phyloP scores from a whole-genome alignment of 78 protist species.

The Emiliania huxleyi region DNA sequence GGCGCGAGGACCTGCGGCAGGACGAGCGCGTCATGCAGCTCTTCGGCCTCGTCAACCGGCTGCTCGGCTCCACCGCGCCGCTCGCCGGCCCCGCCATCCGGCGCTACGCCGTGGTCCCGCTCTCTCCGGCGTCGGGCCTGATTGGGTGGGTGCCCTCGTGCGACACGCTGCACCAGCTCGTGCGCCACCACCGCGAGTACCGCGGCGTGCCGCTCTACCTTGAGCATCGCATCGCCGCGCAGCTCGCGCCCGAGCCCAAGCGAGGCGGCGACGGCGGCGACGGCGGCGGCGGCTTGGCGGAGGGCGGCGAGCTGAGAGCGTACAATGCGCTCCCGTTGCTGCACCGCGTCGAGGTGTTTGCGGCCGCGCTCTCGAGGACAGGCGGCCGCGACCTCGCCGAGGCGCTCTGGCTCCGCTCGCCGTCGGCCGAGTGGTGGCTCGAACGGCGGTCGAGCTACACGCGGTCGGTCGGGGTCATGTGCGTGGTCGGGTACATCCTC shows the following conservation, averaged over 20 bases:
- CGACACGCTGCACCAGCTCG: conserved; percentile 68
- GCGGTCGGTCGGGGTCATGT: conserved; percentile 44
- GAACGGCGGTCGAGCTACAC: conserved; percentile 34
- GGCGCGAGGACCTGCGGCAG: conserved; percentile 90
- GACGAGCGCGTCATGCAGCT: conserved; percentile 81
- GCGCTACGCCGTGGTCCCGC: conserved; percentile 75
- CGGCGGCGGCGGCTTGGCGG: background rate
- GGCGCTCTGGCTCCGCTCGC: background rate
- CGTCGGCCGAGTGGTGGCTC: conserved; percentile 6
- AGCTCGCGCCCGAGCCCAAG: conserved; percentile 19
- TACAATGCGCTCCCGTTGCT: too few relatives aligned
- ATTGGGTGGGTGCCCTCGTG: conserved; percentile 81
- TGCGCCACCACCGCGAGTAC: conserved; percentile 42
- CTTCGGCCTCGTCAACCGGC: conserved; percentile 94
- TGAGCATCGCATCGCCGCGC: conserved; percentile 34
- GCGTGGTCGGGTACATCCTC: conserved; percentile 51
- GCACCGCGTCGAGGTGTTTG: too few relatives aligned
- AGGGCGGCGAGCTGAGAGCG: too few relatives aligned
- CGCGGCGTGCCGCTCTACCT: background rate
- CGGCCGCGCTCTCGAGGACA: background rate
- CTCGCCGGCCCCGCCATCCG: conserved; percentile 5
- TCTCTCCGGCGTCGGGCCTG: conserved; percentile 82
- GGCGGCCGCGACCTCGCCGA: background rate
- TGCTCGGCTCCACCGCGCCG: conserved; percentile 35
- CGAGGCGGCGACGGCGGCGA: background rate